A percentile compares a stretch with the other conserved stretches of the same genome.
Conservation (phyloP, 208 protist genomes). For the Borovskyia barvae region DNA sequence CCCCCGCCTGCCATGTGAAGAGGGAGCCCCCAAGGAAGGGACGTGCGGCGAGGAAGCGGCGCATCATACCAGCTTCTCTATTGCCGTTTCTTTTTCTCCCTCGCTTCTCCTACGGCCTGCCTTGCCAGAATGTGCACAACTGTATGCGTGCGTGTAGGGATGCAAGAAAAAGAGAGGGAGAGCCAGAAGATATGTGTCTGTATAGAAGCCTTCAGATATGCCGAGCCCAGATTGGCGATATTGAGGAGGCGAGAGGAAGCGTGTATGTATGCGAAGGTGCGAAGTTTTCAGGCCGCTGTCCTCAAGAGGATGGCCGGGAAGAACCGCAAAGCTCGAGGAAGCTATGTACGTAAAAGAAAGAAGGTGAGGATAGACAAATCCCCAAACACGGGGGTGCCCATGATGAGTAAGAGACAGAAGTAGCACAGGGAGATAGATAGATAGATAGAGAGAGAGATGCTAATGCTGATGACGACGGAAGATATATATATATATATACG, state of each 20-base stretch:
- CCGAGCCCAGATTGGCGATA: too few species aligned
- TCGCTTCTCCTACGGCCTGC: background rate
- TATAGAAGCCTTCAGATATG: too few species aligned
- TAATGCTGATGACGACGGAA: background rate
- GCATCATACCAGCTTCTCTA: conserved; percentile 29
- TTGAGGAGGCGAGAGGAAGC: too few species aligned
- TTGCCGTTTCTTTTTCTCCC: conserved; percentile 10
- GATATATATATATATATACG: background rate
- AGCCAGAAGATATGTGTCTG: background rate
- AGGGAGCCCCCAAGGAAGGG: conserved; percentile 6
- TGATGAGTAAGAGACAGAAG: too few species aligned
- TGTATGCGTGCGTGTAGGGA: background rate
- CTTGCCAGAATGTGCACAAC: background rate
- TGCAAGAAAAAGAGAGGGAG: background rate
- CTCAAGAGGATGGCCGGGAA: too few species aligned
- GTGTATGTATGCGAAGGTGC: too few species aligned
- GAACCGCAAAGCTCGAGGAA: too few species aligned
- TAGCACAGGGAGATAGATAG: conserved; percentile 2
- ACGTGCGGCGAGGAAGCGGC: conserved; percentile 26
- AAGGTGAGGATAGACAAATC: too few species aligned
- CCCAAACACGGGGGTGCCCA: too few species aligned
- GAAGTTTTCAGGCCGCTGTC: too few species aligned
- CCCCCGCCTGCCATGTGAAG: conserved; percentile 1
- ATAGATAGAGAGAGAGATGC: conserved; percentile 5
- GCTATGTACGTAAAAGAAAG: too few species aligned